Base-by-base conservation (phyloP, 2,329 filamentous ascomycete genomes). In the Fusarium falciforme region DNA sequence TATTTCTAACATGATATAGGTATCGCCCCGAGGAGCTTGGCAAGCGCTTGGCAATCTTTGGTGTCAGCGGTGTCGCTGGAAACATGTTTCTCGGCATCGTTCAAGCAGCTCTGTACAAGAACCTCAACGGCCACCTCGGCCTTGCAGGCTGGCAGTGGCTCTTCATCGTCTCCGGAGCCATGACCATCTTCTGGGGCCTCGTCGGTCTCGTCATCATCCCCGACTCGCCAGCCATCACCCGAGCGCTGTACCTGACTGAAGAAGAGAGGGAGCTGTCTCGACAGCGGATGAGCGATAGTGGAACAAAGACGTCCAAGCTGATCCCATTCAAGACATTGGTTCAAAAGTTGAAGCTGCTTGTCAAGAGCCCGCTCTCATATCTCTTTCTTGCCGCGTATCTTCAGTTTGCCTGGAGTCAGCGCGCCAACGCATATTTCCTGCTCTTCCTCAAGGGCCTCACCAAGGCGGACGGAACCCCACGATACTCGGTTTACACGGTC, bases 401-500 rank as follows among this genome's bases (percentile, higher is more conserved):
- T 4, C 76, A 78, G 12, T 79, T 83, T 25, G 73, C 82, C 0
- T 80, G 83, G 57, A 80, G 80, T 42, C 83, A 83, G 38, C 82
- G 82, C 35, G 78, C 79, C 20, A 81, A 83, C 62, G 66, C 80
- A 2, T 85, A 81, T 72, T 83, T 85, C 52, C 67, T 82, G 27
- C 62, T 78, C 2, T 81, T 79, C n/a, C 79, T 82, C 7, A 81
- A 82, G 73, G 81, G 47, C 70, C 84, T 66, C 1, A 66, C 66
- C 16, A 65, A 71, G 0, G 38, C 67, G 0, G 35, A 72, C 16
- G 76, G 76, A 25, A 65, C 67, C 5, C 70, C 74, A 1, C 76
- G 67, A 27, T 85, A 76, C 54, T 80, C 68, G 38, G 79, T 75
- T 60, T 82, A 74, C 35, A 84, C 89, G 7, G 89, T 90, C 60